A percentile compares a stretch with the other conserved stretches of the same genome.
phyloP scores from a whole-genome alignment of 163 green algal genomes.

The Prototheca cutis region DNA sequence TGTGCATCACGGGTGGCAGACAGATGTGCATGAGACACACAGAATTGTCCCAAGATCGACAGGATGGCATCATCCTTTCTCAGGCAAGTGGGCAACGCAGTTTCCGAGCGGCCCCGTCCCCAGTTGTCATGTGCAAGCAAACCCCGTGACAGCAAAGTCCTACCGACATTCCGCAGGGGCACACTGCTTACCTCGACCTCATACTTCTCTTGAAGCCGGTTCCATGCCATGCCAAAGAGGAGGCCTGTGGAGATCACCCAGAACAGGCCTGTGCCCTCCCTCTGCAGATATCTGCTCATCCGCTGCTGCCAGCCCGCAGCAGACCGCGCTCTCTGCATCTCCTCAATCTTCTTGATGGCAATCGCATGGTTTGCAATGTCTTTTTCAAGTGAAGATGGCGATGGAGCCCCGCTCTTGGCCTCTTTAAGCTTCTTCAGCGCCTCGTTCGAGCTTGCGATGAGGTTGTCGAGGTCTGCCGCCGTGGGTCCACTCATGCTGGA shows the following conservation, averaged over 20 bases:
- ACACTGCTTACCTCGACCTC: background rate
- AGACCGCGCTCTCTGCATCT: background rate
- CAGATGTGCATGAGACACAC: no score
- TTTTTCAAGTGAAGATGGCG: no score
- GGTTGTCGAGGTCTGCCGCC: constrained; percentile 13
- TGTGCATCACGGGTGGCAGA: no score
- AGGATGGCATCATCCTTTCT: no score
- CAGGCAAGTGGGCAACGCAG: no score
- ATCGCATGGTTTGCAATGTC: background rate
- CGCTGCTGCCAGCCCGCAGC: background rate
- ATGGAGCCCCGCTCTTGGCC: no score
- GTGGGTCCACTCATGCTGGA: constrained; percentile 7
- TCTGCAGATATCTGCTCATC: background rate
- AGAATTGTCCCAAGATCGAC: no score
- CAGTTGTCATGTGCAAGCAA: no score
- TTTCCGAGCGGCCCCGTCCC: no score
- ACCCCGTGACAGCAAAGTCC: no score
- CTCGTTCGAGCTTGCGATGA: constrained; percentile 22
- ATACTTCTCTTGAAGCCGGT: constrained; percentile 1
- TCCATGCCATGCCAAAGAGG: constrained; percentile 1
- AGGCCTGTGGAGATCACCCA: background rate
- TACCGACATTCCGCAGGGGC: no score
- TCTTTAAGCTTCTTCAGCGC: constrained; percentile 23
- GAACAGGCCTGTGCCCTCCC: background rate
- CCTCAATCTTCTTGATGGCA: constrained; percentile 1